Conservation (phyloP, 768 basidiomycete species). For the Lactarius trivialis region DNA sequence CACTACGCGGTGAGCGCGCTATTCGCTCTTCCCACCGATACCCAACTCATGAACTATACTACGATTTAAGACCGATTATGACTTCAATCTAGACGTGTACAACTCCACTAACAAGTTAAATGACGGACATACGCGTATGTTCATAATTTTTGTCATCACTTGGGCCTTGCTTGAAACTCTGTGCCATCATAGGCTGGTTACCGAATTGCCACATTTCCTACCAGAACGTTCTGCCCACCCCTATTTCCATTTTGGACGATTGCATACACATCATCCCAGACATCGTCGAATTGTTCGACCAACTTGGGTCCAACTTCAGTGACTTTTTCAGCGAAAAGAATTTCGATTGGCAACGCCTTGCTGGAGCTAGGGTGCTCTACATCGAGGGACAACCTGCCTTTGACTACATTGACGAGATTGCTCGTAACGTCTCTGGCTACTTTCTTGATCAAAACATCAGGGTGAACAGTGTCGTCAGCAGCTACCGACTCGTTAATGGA, state of each 20-base stretch:
- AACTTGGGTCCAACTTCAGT: constrained; percentile 42
- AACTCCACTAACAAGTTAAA: constrained; percentile 52
- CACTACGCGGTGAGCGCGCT: constrained; percentile 36
- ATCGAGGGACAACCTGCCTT: constrained; percentile 51
- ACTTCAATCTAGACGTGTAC: constrained; percentile 56
- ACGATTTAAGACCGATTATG: constrained; percentile 51
- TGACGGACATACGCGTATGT: constrained; percentile 58
- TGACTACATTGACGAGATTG: constrained; percentile 50
- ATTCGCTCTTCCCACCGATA: neutral
- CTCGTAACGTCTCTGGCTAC: constrained; percentile 51
- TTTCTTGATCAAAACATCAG: constrained; percentile 58
- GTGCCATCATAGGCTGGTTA: constrained; percentile 41
- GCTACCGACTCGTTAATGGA: constrained; percentile 39
- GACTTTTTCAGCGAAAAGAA: constrained; percentile 36
- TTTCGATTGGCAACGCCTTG: constrained; percentile 55
- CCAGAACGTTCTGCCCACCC: constrained; percentile 49
- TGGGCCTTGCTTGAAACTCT: neutral
- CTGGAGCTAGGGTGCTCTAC: constrained; percentile 49
- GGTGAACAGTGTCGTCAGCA: constrained; percentile 55
- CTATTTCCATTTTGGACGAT: constrained; percentile 30
- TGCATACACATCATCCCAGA: constrained; percentile 49
- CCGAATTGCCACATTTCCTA: constrained; percentile 43
- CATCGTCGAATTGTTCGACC: constrained; percentile 43
- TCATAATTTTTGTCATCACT: neutral
- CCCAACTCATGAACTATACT: neutral